Conservation (phyloP, 1,139 yeast species). For the Geotrichum candidum region DNA sequence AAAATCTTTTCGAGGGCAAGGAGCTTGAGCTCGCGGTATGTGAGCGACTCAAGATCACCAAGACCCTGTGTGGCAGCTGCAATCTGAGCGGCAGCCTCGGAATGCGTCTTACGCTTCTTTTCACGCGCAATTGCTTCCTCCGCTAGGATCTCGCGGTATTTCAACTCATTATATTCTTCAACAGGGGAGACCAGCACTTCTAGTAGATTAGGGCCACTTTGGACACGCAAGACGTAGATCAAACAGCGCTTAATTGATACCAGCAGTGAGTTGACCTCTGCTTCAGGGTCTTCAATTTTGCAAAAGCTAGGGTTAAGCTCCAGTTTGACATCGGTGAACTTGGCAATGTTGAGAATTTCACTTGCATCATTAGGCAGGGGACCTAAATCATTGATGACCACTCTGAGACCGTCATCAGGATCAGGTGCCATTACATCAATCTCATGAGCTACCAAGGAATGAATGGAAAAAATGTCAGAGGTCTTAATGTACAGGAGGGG, state of each 20-base stretch:
- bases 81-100: slow-evolving; percentile 13
- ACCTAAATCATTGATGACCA: slow-evolving; percentile 40
- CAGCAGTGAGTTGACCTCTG: slow-evolving; percentile 45
- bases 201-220: slow-evolving; percentile 62
- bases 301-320: slow-evolving; percentile 41
- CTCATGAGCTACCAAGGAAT: slow-evolving; percentile 51
- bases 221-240: slow-evolving; percentile 74
- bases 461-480: slow-evolving; percentile 59
- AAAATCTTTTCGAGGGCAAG: slow-evolving; percentile 68
- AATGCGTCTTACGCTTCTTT: slow-evolving; percentile 7
- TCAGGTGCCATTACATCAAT: slow-evolving; percentile 43
- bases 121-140: slow-evolving; percentile 38
- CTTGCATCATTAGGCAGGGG: slow-evolving; percentile 41
- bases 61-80: slow-evolving; percentile 32
- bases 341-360: slow-evolving; percentile 40
- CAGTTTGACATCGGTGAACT: slow-evolving; percentile 37
- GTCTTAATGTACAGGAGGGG: slow-evolving; percentile 59
- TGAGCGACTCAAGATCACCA: slow-evolving; percentile 50
- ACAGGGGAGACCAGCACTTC: slow-evolving; percentile 73
- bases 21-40: slow-evolving; percentile 73
- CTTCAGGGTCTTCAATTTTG: slow-evolving; percentile 37
- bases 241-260: slow-evolving; percentile 80
- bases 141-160: slow-evolving; percentile 50
- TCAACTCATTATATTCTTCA: slow-evolving; percentile 57
- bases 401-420: slow-evolving; percentile 53